Base-by-base conservation (phyloP, 768 basidiomycete genomes). In the button mushroom (Agaricus bisporus) region DNA sequence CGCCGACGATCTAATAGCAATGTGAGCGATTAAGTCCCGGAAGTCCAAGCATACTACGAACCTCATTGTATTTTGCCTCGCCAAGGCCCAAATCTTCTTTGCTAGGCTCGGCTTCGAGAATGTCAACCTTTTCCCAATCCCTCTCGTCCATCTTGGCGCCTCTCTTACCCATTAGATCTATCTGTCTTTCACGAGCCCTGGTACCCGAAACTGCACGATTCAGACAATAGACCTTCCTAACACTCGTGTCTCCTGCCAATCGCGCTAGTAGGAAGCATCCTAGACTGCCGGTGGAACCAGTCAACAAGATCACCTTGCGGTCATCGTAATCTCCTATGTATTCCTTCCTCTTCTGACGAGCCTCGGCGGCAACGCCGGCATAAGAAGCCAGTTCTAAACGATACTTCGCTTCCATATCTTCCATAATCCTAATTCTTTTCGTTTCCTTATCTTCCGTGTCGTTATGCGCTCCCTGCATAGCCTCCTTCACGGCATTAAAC, bases 231-330 rank as follows among this genome's bases (percentile, higher is more conserved):
- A 73, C 58, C 6, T 55, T 62, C 15, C 55, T 54, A 6, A 75
- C 67, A 0, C 7, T 41, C 1, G 44, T 18, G 17, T 59, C 60
- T 5, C 48, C 28, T 9, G 70, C 48, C 7, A 75, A 65, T 6
- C 59, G 53, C 0, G 59, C 62, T 6, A 74, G 66, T 3, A 73
- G 52, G 44, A 70, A 64, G 0, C 69, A 67, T 11, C 75, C 75
- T 3, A 76, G 62, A n/a, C 63, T 66, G 3, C 74, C 74, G 1
- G 75, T 76, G 4, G 67, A 64, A 8, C 73, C 74, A 0, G 74
- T 76, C 29, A 76, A 56, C 7, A 73, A 57, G 1, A 76, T 67
- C 0, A 68, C 64, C 28, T 48, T 50, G 2, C 53, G 46, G 15
- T 42, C 22, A 9, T 54, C 53, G 20, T 48, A 54, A 20, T 48